These are phyloP conservation scores for Scedosporium dehoogii DNA, from an alignment of 2,329 filamentous ascomycete species.

Conservation along the genomic window DNA sequence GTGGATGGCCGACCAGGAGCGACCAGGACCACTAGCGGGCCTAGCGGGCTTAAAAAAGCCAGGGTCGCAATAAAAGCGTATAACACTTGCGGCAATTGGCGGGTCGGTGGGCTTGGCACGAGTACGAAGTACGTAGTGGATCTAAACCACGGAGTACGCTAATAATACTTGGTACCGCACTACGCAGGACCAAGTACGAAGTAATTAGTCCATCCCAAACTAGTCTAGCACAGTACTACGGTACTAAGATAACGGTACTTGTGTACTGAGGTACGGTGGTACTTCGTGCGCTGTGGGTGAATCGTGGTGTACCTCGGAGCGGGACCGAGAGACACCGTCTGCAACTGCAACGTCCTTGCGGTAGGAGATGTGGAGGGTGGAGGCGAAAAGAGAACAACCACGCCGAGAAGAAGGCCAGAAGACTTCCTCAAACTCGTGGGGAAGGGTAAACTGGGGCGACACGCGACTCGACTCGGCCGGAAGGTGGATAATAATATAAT, in stretches of 20 bases:
- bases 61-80: background rate
- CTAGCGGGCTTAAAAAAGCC: background rate
- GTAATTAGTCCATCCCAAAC: too few relatives aligned
- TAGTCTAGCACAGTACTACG: background rate
- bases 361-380: background rate
- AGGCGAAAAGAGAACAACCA: background rate
- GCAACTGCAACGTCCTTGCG: background rate
- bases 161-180: too few relatives aligned
- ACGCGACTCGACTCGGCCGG: too few relatives aligned
- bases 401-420: too few relatives aligned
- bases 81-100: slow-evolving; percentile 5
- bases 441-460: too few relatives aligned
- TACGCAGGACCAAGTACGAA: too few relatives aligned
- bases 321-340: background rate
- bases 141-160: background rate
- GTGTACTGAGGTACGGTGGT: too few relatives aligned
- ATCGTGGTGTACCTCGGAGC: too few relatives aligned
- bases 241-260: background rate
- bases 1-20: too few relatives aligned
- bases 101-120: background rate
- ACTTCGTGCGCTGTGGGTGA: too few relatives aligned
- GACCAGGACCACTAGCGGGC: too few relatives aligned
- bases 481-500: background rate
- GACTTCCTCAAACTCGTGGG: too few relatives aligned
- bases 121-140: background rate